Base-by-base conservation (phyloP, 1,284 basidiomycete genomes). In the Xerocomus nothofagi region DNA sequence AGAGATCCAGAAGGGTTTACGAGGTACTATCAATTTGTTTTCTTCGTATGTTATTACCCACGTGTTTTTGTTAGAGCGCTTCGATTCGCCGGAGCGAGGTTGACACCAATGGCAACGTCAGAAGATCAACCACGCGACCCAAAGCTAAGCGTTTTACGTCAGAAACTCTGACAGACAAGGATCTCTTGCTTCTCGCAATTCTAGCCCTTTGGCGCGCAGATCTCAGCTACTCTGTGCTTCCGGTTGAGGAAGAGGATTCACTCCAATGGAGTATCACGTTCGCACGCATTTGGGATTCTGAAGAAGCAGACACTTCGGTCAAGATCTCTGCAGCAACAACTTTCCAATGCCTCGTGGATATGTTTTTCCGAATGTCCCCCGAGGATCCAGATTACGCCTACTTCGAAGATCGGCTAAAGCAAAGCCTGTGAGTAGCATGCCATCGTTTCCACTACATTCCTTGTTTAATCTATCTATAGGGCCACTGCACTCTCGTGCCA, bases 131-230 rank as follows among this genome's bases (percentile, higher is more conserved):
- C 3, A 55, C 69, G 3, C 75, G 82, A 15, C 88, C 88, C 3
- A 84, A 79, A 60, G 77, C 78, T 11, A 81, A 80, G 55, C 76
- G 80, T 3, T 74, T 73, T 53, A 74, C 74, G 5, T 71, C 78
- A 0, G 81, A 86, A 61, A 78, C 80, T 4, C 68, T 88, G 5
- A 69, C 75, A 0, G 86, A 89, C 55, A 73, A 77, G 31, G 87
- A 89, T 52, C 71, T 88, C 10, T 70, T 91, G 9, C 70, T 88
- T 14, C 72, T 90, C 6, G 79, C 79, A 2, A 75, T 88, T 17
- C 68, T 88, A 8, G 76, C 84, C 0, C 68, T 91, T 14, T 88
- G 82, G 80, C 78, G 86, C n/a, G 66, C 75, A 3, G 75, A 78
- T 46, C 71, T 78, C 1, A 59, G 69, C 29, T 85, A 85, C 67